Evolutionary conservation across 371 early-diverging fungal genomes (phyloP), one percentile per base, ranked within the genome.

Genomic region (Mucor velutinosus): DNA sequence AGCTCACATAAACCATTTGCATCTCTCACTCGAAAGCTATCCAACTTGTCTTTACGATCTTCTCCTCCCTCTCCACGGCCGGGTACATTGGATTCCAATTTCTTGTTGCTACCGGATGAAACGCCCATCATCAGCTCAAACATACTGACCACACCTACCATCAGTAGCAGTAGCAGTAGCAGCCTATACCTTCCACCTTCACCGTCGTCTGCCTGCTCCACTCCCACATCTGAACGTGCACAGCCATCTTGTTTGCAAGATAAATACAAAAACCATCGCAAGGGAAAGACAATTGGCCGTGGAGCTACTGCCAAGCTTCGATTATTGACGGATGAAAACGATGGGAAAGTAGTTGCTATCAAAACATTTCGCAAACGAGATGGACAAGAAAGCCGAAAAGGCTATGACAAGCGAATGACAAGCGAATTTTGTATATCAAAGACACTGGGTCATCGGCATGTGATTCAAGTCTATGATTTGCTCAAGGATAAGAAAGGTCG

Each of bases 361-460:
- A 76, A 91, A 73, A 89, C 88, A 58, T 91, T 90, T 74, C 77
- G 79, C 27, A 80, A 82, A 60, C 58, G 65, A 23, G 57, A 74
- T 17, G 58, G 79, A 35, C 62, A 78, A 53, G 91, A 90, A 67
- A 72, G 78, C 4, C 74, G 79, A 65, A 79, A 76, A 49, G 77
- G 77, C 30, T 92, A 90, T 67, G 79, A 89, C 67, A 88, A 91
- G 59, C 82, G 85, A 10, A 66, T 92, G 75, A 83, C 89, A 5
- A 81, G 82, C 63, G 93, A 93, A 70, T 93, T 87, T 64, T 92
- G 92, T 67, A 93, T 93, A 35, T 78, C 82, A 33, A 83, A 79
- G 25, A 76, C 86, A 1, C 71, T 90, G 33, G 81, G 80, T 23
- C 91, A 92, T 71, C 76, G 72, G 12, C 87, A 92, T 72, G 79